Evolutionary conservation across 2,329 filamentous ascomycete species (phyloP).

Genomic region (Talaromyces pinophilus): DNA sequence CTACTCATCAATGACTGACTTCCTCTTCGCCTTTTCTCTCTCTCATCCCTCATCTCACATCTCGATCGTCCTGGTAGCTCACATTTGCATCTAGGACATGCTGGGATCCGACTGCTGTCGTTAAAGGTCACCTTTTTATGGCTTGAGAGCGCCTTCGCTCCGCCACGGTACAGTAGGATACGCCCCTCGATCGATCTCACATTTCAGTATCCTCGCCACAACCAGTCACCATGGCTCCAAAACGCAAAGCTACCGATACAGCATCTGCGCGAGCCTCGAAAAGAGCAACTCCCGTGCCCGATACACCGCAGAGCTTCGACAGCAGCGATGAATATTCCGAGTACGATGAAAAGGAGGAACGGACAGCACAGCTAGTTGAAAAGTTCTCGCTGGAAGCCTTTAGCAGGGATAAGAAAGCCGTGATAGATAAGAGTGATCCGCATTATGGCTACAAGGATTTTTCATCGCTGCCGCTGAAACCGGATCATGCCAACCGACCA

Average conservation of each 20-base stretch:
- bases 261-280: constrained; percentile 51
- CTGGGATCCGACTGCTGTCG: constrained; percentile 17
- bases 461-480: constrained; percentile 77
- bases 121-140: not conserved
- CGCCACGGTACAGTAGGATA: not conserved
- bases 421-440: constrained; percentile 50
- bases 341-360: constrained; percentile 51
- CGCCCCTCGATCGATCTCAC: not conserved
- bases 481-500: constrained; percentile 84
- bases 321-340: constrained; percentile 62
- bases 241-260: constrained; percentile 52
- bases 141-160: constrained; percentile 2
- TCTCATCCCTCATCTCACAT: constrained; percentile 6
- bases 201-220: constrained; percentile 8
- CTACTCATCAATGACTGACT: not conserved
- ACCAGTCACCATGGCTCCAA: constrained; percentile 61
- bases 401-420: constrained; percentile 48
- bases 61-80: constrained; percentile 1
- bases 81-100: constrained; percentile 7
- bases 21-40: not conserved
- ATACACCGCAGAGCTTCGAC: constrained; percentile 45
- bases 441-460: constrained; percentile 71
- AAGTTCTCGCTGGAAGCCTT: constrained; percentile 57
- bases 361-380: constrained; percentile 53
- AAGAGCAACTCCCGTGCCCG: constrained; percentile 49